Evolutionary conservation across 768 basidiomycete genomes (phyloP), one percentile per base, ranked within the genome.

Genomic region (Suillus paluster): DNA sequence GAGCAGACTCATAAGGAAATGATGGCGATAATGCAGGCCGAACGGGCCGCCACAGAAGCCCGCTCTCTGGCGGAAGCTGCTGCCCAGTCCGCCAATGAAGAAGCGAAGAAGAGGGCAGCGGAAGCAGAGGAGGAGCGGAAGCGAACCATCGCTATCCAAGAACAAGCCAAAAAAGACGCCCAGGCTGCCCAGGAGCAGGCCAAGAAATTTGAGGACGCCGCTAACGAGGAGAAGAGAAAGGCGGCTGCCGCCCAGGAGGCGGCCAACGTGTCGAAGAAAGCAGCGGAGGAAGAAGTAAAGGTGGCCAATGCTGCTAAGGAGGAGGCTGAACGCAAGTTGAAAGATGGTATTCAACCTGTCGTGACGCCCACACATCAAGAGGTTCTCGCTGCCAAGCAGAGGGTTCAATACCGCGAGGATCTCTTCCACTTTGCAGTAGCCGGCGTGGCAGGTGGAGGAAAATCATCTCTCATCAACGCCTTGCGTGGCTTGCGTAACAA

Each of bases 391-490:
- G 50, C 64, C 19, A 71, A 70, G 38, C 10, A 8, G 21, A 50
- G 56, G 1, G 19, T 68, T 27, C 58, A 68, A 45, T 71, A 73
- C 42, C 46, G 42, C 19, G 70, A 77, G 2, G 70, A 68, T 9
- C 42, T 64, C 14, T 71, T 73, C 53, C 75, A 78, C 34, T 65
- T 77, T 41, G 77, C 75, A 8, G 50, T 78, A 23, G 74, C 74
- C 8, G 77, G 77, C 2, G 23, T 67, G 5, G 66, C 74, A 6
- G 77, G 75, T 8, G 72, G 73, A 38, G 77, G 76, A 7, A 78
- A 78, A 64, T 76, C 77, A 4, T 76, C 77, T 15, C 64, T 77
- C 33, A 70, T 78, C 44, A 78, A 78, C 23, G 72, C 77, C 4
- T 68, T 78, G 33, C 73, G 77, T 6, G 77, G 77, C 17, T 45